Evolutionary conservation across 768 basidiomycete genomes (phyloP), one percentile per base, ranked within the genome.

Genomic region (Trametes elegans): DNA sequence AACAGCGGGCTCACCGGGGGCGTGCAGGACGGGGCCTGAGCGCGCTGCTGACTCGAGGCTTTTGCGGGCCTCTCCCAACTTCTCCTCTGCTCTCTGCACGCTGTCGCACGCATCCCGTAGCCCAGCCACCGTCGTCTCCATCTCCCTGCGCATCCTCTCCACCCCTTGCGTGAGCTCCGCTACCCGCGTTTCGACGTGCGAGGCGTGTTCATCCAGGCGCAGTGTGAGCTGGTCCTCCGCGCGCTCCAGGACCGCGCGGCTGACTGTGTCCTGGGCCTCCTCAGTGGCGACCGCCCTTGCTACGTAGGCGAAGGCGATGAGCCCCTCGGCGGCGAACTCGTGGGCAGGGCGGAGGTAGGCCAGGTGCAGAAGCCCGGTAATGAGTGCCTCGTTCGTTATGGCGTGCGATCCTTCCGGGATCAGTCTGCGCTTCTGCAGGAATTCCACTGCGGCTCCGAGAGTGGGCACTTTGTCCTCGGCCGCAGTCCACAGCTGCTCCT

Each of bases 361-460:
- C 14, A 55, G 19, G 29, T 55, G 53, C 3, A 55, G 39, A 2
- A 55, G 45, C 1, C 53, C 53, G 10, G 53, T 21, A 40, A 55
- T 34, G 29, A 55, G 53, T n/a, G 45, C 5, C 21, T 40, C 38
- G 39, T 31, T n/a, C 8, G 45, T 40, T 19, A 48, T 7, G 39
- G 53, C 53, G 13, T 40, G 26, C 3, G 28, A 10, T 8, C 53
- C 53, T 23, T 55, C 53, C 9, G 46, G 53, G 21, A 55, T 48
- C 29, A 55, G 39, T 2, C 21, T 27, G 8, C n/a, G 13, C 11
- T n/a, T 2, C 21, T 41, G 38, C 8, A 55, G 45, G 29, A 55
- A 48, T 9, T 14, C 29, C 2, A 26, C 9, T 0, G 53, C 53
- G 1, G 28, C 53, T 0, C 18, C n/a, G 19, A 48, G 27, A 21